These are phyloP conservation scores for Earliella scabrosa DNA, from an alignment of 1,284 basidiomycete species.

Conservation along the genomic window DNA sequence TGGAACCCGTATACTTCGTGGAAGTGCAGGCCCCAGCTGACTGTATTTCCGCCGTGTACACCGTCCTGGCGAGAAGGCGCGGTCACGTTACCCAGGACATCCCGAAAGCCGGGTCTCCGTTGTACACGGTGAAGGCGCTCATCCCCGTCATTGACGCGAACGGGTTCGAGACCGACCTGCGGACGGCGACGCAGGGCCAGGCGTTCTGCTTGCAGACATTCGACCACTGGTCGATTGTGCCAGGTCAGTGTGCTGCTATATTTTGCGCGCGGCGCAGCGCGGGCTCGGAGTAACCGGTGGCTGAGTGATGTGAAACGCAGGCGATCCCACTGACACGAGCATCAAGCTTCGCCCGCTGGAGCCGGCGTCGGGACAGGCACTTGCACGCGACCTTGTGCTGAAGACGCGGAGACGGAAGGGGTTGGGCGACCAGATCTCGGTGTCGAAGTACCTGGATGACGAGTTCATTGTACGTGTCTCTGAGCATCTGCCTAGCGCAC, in stretches of 20 bases:
- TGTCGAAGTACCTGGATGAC: conserved; percentile 93
- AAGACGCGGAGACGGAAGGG: conserved; percentile 98
- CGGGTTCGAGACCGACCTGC: conserved; percentile 97
- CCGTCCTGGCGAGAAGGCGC: conserved; percentile 92
- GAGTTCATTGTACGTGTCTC: conserved; percentile 80
- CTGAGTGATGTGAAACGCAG: conserved; percentile 44
- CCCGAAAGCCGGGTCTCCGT: conserved; percentile 95
- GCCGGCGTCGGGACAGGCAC: conserved; percentile 92
- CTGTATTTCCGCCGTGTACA: conserved; percentile 97
- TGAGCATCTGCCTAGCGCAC: not conserved
- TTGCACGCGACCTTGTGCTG: conserved; percentile 91
- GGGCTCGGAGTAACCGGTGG: conserved; percentile 6
- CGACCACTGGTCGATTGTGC: conserved; percentile 98
- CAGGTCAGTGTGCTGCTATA: conserved; percentile 58
- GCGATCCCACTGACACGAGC: conserved; percentile 94
- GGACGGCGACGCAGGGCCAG: conserved; percentile 97
- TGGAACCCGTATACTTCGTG: conserved; percentile 98
- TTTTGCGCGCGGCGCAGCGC: not conserved
- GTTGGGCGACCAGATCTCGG: conserved; percentile 90
- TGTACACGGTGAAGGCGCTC: conserved; percentile 97
- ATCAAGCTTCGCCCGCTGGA: conserved; percentile 96
- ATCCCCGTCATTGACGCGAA: conserved; percentile 99
- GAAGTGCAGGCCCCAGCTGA: conserved; percentile 99
- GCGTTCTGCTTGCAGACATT: conserved; percentile 97
- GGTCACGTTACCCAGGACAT: conserved; percentile 98